phyloP scores from a whole-genome alignment of 2,329 filamentous ascomycete species.

The Fusarium palustre region DNA sequence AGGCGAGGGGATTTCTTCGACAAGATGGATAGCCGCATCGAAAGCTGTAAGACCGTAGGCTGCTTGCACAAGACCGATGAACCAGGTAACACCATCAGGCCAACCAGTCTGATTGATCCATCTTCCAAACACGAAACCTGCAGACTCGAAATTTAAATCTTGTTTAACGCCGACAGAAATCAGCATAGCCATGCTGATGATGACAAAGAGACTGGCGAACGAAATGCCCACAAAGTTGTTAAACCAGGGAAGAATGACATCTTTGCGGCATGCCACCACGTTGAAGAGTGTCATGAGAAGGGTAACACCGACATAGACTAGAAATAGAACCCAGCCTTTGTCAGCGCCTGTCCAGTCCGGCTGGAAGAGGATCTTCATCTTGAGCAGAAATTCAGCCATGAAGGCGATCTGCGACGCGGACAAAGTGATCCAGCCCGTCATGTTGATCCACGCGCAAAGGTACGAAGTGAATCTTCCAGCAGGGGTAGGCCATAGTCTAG shows the following conservation, averaged over 20 bases:
- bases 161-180: constrained; percentile 62
- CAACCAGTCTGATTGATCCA: constrained; percentile 63
- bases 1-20: constrained; percentile 67
- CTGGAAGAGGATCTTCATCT: constrained; percentile 67
- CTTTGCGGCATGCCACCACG: constrained; percentile 61
- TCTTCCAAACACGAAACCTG: constrained; percentile 63
- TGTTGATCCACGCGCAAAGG: constrained; percentile 71
- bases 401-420: constrained; percentile 68
- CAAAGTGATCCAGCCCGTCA: constrained; percentile 69
- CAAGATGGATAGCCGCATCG: constrained; percentile 69
- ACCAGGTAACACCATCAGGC: constrained; percentile 67
- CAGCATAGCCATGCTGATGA: constrained; percentile 63
- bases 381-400: constrained; percentile 68
- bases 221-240: constrained; percentile 68
- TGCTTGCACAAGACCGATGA: constrained; percentile 67
- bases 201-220: constrained; percentile 64
- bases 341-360: constrained; percentile 58
- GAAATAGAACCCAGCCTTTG: constrained; percentile 65
- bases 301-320: constrained; percentile 66
- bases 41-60: constrained; percentile 66
- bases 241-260: constrained; percentile 57
- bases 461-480: constrained; percentile 64
- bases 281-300: constrained; percentile 62
- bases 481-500: constrained; percentile 52
- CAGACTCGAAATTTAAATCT: constrained; percentile 60